Base-by-base conservation (phyloP, 306 rosid genomes). In the Hippophae gyantsensis region DNA sequence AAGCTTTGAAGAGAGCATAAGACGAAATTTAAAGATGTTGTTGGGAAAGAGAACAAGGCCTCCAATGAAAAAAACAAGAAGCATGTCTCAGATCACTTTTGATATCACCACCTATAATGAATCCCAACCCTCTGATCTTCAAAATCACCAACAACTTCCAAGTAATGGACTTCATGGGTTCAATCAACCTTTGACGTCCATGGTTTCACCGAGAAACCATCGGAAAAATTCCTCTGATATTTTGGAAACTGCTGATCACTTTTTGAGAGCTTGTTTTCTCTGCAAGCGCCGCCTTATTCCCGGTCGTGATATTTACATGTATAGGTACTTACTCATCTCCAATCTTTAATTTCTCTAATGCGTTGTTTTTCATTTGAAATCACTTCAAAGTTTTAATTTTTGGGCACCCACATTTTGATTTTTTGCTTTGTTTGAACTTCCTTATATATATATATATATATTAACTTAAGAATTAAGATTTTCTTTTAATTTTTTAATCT, bases 221-320 rank as follows among this genome's bases (percentile, higher is more conserved):
- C 60, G 68, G 60, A 81, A 76, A 4, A 76, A 59, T 41, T 66
- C 89, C 0, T 11, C 65, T 3, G 89, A 90, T 62, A 66, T 69
- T 43, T 25, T 14, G 1, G 70, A 79, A n/a, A 60, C 81, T 13
- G 61, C 84, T 48, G 23, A 18, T 18, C 78, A 76, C 48, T 92
- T 92, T 74, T 73, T 92, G 56, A 80, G 78, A 52, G 58, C 79
- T 68, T 92, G 96, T 70, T 83, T 73, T 52, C 90, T 92, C 77
- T 92, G 99, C 71, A 71, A 78, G 42, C 93, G 81, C 60, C 81
- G 77, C 47, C 79, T 92, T 50, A 78, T 75, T 1, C 86, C 93
- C 8, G 76, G 74, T 46, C 90, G 93, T 9, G 99, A 92, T 80
- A 84, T 92, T 75, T 92, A 84, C 82, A 92, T 92, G 94, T 92